Base-by-base conservation (phyloP, 805 yeast species). In the Groenewaldozyma salmanticensis region DNA sequence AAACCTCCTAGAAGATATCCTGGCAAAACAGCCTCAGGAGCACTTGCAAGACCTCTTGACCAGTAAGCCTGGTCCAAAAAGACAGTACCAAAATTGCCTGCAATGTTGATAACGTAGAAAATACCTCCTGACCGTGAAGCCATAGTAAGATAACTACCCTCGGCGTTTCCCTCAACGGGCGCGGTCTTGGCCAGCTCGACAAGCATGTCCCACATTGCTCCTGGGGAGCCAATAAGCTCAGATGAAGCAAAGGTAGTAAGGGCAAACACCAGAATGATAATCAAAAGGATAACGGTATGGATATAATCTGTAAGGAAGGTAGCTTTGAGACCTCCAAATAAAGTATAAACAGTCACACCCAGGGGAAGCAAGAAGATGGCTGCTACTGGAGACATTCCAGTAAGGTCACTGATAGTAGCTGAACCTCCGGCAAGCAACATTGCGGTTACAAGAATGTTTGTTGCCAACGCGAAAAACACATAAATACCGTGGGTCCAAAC, bases 391-490 rank as follows among this genome's bases (percentile, higher is more conserved):
- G 81, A 67, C 79, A 80, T 78, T 1, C 96, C 96, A 2, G 95
- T 86, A 48, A 88, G 68, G 52, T 80, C 81, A 48, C 64, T 70
- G 42, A 87, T 78, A 4, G 85, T 82, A 1, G 94, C 92, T 35
- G 94, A 77, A 27, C 95, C 95, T 46, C 95, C 95, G 3, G 94
- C 80, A 39, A 88, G 67, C 34, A 88, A 70, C 96, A 86, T 86
- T 3, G 94, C 94, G 22, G 95, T 85, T 44, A 88, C 96, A 46
- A 88, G 68, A 46, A 88, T 76, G 58, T 88, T 88, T 27, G 95
- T 85, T 4, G 88, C 88, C 41, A 85, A 64, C 1, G 92, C 96
- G 65, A 83, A 87, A 59, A 80, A 79, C 58, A 83, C 67, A 41
- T 44, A 62, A 4, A 62, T 55, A 13, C 59, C 67, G 57, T 88